phyloP scores from a whole-genome alignment of 2,329 filamentous ascomycete species.

The Xylaria sp. region DNA sequence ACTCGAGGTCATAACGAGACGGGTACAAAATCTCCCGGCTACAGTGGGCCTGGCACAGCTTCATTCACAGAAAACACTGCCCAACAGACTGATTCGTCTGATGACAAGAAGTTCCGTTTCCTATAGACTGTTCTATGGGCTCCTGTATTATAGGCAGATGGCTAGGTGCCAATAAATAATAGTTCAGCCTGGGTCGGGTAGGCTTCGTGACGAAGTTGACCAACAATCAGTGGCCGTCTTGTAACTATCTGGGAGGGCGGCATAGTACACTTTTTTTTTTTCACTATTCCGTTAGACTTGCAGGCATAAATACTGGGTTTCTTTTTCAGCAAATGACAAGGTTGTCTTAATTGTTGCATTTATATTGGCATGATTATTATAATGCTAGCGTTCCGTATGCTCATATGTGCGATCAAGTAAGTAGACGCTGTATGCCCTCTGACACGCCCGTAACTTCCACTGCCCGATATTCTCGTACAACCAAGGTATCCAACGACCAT shows the following conservation, averaged over 20 bases:
- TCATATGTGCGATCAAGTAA: background rate
- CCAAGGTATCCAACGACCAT: background rate
- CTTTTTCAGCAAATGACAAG: conserved; percentile 31
- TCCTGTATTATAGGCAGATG: conserved; percentile 42
- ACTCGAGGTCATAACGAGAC: conserved; percentile 49
- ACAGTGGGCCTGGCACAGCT: conserved; percentile 45
- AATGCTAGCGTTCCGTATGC: background rate
- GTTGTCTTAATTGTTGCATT: conserved; percentile 18
- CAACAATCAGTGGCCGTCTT: conserved; percentile 38
- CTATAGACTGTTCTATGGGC: conserved; percentile 40
- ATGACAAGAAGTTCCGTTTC: conserved; percentile 50
- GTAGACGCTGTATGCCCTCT: background rate
- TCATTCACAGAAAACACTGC: conserved; percentile 41
- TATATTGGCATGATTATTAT: background rate
- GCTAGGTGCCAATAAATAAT: conserved; percentile 33
- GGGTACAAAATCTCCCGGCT: conserved; percentile 47
- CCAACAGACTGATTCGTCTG: conserved; percentile 36
- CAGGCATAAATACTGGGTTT: conserved; percentile 44
- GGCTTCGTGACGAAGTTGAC: conserved; percentile 29
- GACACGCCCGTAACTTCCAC: background rate
- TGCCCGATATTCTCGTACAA: background rate
- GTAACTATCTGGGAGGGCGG: conserved; percentile 40
- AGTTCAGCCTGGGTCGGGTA: conserved; percentile 32
- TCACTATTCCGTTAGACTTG: conserved; percentile 40
- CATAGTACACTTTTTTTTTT: conserved; percentile 42